Percentiles rank a stretch among this genome's conserved stretches.
Evolutionary conservation across 176 grass and related monocot genomes (phyloP).

Genomic region (Hsuehochloa calcarea): DNA sequence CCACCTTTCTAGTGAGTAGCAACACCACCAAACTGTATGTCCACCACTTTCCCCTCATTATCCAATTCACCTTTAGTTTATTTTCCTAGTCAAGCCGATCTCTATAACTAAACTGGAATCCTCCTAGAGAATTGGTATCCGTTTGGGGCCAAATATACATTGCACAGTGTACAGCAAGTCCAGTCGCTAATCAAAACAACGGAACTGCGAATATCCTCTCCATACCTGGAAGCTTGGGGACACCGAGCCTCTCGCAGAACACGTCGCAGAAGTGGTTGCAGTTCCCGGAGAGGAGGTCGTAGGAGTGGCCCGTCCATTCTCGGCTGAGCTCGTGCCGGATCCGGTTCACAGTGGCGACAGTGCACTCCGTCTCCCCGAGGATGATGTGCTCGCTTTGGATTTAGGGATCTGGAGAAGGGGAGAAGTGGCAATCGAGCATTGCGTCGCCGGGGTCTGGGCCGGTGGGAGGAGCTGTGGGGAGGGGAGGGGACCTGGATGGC

Average conservation of each 20-base stretch:
- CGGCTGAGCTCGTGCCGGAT: conserved; percentile 73
- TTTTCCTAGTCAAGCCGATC: too few species aligned
- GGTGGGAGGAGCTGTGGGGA: neutral
- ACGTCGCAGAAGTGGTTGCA: conserved; percentile 99
- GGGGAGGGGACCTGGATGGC: conserved; percentile 68
- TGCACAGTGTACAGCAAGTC: too few species aligned
- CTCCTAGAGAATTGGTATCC: too few species aligned
- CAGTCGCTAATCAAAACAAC: too few species aligned
- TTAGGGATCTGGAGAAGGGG: conserved; percentile 29
- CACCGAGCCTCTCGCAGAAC: too few species aligned
- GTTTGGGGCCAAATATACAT: too few species aligned
- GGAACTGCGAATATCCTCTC: too few species aligned
- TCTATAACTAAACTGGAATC: too few species aligned
- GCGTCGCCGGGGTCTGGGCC: conserved; percentile 17
- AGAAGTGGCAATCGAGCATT: neutral
- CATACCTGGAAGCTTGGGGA: too few species aligned
- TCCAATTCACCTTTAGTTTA: neutral
- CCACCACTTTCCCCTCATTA: neutral
- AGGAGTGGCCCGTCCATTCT: conserved; percentile 73
- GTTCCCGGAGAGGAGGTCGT: conserved; percentile 90
- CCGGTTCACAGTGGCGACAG: conserved; percentile 60
- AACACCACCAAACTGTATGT: neutral
- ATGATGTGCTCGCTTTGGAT: conserved; percentile 70
- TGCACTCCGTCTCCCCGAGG: conserved; percentile 79
- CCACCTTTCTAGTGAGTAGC: neutral